Base-by-base conservation (phyloP, 495 filamentous ascomycete genomes). In the Sphaerosporella brunnea region DNA sequence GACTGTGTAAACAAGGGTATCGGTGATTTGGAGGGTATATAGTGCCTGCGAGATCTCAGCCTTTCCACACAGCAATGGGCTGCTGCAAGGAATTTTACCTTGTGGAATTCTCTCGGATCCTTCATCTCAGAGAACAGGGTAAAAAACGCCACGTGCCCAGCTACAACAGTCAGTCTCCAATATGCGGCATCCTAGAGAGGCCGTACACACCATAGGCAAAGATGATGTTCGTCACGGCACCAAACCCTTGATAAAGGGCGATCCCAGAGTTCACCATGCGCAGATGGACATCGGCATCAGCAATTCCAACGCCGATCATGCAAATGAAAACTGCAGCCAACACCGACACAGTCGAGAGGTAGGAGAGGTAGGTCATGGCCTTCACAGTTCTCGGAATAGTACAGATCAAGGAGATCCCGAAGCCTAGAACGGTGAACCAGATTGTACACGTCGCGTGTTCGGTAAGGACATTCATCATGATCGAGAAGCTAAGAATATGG, bases 61-160 rank as follows among this genome's bases (percentile, higher is more conserved):
- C n/a, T n/a, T n/a, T n/a, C n/a, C n/a, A n/a, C n/a, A n/a, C n/a
- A n/a, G n/a, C n/a, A n/a, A 25, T 43, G 24, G n/a, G 21, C 24
- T 24, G 13, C 19, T 26, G 8, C 2, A 26, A 53, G 16, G 18
- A 25, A 28, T 15, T 9, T 37, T 30, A 53, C 53, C 65, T 81
- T 82, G 47, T 68, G 66, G 56, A 73, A 83, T 55, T 82, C 74
- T 35, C 63, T 55, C 0, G 80, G 80, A 0, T 73, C 69, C 54
- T 78, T 73, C 71, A 88, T 79, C 61, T 88, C 82, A 49, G 78
- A 73, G 56, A 83, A 80, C 57, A 88, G 77, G 47, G 69, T 73
- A 67, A 87, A 82, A 66, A 84, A 79, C 54, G 78, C 73, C 56
- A 82, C 67, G 66, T 83, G 72, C 50, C 79, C 67, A 67, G 78